Percentiles rank a stretch among this genome's conserved stretches.
Evolutionary conservation across 1,284 basidiomycete species (phyloP).

Genomic region (Fistulina hepatica): DNA sequence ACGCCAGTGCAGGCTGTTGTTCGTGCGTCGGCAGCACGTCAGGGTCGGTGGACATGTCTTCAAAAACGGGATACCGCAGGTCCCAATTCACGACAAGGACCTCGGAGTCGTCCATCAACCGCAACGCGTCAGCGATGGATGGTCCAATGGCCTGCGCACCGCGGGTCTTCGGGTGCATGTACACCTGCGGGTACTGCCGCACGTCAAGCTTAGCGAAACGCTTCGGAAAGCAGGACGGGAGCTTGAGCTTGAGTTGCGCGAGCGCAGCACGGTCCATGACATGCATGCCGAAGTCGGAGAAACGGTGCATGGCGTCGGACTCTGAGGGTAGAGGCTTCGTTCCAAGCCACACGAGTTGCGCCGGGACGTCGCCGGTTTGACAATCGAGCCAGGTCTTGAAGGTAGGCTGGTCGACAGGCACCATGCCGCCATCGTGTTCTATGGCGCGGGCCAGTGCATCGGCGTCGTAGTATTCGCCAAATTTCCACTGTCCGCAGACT

Average conservation of each 20-base stretch:
- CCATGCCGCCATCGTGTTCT: conserved; percentile 12
- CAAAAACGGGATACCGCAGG: conserved; percentile 31
- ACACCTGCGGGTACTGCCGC: not conserved
- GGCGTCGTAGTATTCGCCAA: conserved; percentile 36
- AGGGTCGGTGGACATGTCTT: not conserved
- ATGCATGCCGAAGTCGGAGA: too few relatives aligned
- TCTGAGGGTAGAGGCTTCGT: not conserved
- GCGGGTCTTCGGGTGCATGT: not conserved
- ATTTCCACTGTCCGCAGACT: conserved; percentile 32
- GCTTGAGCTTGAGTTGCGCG: conserved; percentile 1
- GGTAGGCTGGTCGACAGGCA: conserved; percentile 25
- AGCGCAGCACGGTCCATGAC: not conserved
- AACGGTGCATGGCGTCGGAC: not conserved
- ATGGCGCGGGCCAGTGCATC: conserved; percentile 14
- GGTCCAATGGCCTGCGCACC: not conserved
- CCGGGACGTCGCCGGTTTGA: conserved; percentile 4
- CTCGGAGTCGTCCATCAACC: conserved; percentile 16
- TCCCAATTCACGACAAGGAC: conserved; percentile 38
- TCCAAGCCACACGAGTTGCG: conserved; percentile 16
- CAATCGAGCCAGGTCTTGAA: conserved; percentile 33
- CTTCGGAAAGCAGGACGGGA: conserved; percentile 1
- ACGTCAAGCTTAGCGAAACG: conserved; percentile 4
- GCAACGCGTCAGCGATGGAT: conserved; percentile 2
- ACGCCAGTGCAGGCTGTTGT: conserved; percentile 17
- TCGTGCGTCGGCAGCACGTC: conserved; percentile 10